phyloP scores from a whole-genome alignment of 2,329 filamentous ascomycete species.

The Malbranchea zuffiana region DNA sequence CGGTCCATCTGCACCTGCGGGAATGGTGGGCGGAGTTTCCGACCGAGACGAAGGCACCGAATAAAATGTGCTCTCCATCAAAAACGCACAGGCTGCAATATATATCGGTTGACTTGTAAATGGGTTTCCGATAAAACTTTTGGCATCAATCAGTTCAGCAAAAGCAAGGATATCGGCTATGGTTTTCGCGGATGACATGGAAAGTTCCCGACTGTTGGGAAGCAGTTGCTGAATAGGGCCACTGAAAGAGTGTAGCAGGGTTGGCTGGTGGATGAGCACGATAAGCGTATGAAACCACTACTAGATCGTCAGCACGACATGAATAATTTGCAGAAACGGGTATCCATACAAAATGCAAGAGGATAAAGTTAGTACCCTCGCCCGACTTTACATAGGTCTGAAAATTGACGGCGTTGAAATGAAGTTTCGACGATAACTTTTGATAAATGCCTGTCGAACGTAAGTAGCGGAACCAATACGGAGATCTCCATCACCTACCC shows the following conservation, averaged over 20 bases:
- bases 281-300: slow-evolving; percentile 77
- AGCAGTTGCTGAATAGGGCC: slow-evolving; percentile 60
- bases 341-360: slow-evolving; percentile 55
- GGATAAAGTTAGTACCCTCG: slow-evolving; percentile 75
- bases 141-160: slow-evolving; percentile 72
- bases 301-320: slow-evolving; percentile 14
- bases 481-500: slow-evolving; percentile 34
- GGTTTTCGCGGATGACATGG: slow-evolving; percentile 83
- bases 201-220: slow-evolving; percentile 66
- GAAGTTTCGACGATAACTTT: slow-evolving; percentile 59
- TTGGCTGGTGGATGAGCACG: slow-evolving; percentile 74
- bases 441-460: slow-evolving; percentile 50
- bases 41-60: slow-evolving; percentile 56
- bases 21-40: slow-evolving; percentile 38
- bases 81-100: slow-evolving; percentile 77
- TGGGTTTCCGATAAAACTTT: slow-evolving; percentile 76
- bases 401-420: slow-evolving; percentile 80
- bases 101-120: slow-evolving; percentile 88
- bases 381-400: slow-evolving; percentile 70
- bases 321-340: neutral
- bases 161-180: slow-evolving; percentile 83
- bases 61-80: slow-evolving; percentile 68
- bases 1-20: slow-evolving; percentile 23
- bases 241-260: slow-evolving; percentile 65
- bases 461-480: slow-evolving; percentile 11